These are phyloP conservation scores for Melanomma pulvis-pyrius DNA, from an alignment of 495 filamentous ascomycete genomes.

Conservation along the genomic window DNA sequence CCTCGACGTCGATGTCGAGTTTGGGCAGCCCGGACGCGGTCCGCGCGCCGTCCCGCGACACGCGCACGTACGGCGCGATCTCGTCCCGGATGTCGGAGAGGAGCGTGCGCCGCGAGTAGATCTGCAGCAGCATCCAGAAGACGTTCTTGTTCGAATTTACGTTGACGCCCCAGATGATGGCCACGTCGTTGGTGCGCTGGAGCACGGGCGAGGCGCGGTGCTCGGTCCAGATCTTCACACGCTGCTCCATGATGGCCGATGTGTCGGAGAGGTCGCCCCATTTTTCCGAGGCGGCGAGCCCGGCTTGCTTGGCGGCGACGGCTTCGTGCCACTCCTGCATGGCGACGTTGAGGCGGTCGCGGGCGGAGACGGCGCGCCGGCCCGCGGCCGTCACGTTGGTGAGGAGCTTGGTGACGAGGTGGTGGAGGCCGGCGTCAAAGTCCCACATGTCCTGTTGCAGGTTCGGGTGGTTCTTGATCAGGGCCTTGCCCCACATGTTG, in stretches of 20 bases:
- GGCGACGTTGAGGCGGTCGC: constrained; percentile 8
- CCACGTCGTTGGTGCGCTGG: constrained; percentile 19
- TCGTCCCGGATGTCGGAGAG: constrained; percentile 34
- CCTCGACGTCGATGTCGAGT: constrained; percentile 22
- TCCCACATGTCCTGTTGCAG: constrained; percentile 23
- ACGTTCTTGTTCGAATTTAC: constrained; percentile 28
- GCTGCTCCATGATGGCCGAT: constrained; percentile 11
- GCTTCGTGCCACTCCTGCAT: constrained; percentile 22
- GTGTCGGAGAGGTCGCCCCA: constrained; percentile 12
- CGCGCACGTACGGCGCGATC: constrained; percentile 16
- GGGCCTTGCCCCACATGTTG: constrained; percentile 18
- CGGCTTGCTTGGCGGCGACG: constrained; percentile 10
- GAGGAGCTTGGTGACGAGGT: constrained; percentile 8
- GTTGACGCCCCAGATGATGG: constrained; percentile 24
- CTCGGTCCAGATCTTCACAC: constrained; percentile 20
- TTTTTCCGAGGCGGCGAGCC: neutral
- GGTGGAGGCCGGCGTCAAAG: constrained; percentile 23
- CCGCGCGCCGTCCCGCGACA: constrained; percentile 11
- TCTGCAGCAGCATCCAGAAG: constrained; percentile 39
- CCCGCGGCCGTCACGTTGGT: constrained; percentile 6
- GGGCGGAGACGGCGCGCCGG: neutral
- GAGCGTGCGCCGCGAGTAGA: constrained; percentile 27
- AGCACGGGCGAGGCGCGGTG: constrained; percentile 1
- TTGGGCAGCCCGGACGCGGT: constrained; percentile 9
- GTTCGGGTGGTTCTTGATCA: constrained; percentile 17